Conservation (phyloP, 139 green algal species). For the Chlamydomonas applanata region DNA sequence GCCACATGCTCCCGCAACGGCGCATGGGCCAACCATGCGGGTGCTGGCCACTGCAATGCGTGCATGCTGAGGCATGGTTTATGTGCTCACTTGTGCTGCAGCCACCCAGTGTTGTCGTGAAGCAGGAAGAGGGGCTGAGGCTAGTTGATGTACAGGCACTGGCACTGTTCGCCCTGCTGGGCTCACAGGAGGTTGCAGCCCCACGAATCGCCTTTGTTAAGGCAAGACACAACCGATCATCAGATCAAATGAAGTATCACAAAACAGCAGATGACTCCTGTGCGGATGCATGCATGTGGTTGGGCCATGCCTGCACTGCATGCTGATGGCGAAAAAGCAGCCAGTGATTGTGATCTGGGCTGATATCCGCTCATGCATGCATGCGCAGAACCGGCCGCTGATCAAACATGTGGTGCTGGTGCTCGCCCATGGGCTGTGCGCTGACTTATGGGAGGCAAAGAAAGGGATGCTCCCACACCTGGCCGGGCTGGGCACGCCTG, state of each 20-base stretch:
- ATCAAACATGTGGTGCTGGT: conserved; percentile 59
- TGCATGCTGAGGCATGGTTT: too few relatives aligned
- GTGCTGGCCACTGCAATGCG: too few relatives aligned
- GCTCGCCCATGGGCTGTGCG: conserved; percentile 50
- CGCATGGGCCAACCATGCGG: too few relatives aligned
- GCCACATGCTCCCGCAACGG: too few relatives aligned
- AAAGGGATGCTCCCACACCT: conserved; percentile 47
- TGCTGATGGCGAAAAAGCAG: too few relatives aligned
- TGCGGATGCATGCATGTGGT: neutral
- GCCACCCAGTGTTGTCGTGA: too few relatives aligned
- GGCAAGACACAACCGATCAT: too few relatives aligned
- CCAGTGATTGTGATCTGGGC: too few relatives aligned
- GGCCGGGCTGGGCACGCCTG: conserved; percentile 1
- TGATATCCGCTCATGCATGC: too few relatives aligned
- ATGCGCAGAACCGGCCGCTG: conserved; percentile 63
- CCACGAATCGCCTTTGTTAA: conserved; percentile 38
- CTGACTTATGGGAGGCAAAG: conserved; percentile 33
- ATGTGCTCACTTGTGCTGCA: too few relatives aligned
- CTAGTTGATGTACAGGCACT: conserved; percentile 34
- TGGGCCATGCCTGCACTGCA: neutral
- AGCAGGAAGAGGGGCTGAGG: too few relatives aligned
- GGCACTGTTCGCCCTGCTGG: conserved; percentile 24
- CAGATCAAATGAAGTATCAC: too few relatives aligned
- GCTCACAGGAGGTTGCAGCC: neutral
- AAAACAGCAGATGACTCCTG: neutral